These are phyloP conservation scores for Trichoderma asperellum DNA, from an alignment of 2,329 filamentous ascomycete species.

Conservation along the genomic window DNA sequence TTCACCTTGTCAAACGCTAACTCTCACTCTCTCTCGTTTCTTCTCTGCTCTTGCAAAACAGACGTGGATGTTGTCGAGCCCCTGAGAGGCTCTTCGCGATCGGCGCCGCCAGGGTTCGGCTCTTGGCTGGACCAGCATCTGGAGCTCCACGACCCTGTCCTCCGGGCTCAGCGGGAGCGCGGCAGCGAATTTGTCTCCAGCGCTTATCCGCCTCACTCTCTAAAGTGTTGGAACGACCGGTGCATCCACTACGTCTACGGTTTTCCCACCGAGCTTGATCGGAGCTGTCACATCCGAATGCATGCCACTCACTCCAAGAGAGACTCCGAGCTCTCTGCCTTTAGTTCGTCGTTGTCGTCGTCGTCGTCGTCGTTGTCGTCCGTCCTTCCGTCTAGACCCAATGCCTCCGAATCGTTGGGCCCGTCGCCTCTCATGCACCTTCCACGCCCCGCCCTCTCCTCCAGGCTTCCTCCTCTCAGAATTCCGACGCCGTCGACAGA, in stretches of 20 bases:
- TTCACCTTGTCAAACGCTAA: constrained; percentile 22
- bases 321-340: constrained; percentile 51
- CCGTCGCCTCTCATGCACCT: constrained; percentile 44
- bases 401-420: constrained; percentile 25
- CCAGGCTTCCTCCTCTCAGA: constrained; percentile 38
- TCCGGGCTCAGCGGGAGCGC: constrained; percentile 38
- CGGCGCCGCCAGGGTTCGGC: constrained; percentile 52
- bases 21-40: not conserved
- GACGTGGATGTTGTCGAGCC: constrained; percentile 41
- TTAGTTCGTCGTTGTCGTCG: constrained; percentile 29
- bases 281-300: constrained; percentile 55
- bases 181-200: constrained; percentile 13
- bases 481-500: constrained; percentile 39
- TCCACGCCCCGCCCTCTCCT: constrained; percentile 40
- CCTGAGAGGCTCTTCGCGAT: constrained; percentile 38
- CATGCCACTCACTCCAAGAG: constrained; percentile 49
- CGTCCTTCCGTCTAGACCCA: constrained; percentile 15
- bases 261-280: constrained; percentile 54
- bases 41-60: constrained; percentile 27
- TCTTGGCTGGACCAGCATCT: constrained; percentile 59
- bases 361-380: not conserved
- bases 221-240: constrained; percentile 59
- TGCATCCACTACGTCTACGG: constrained; percentile 64
- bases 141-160: constrained; percentile 52
- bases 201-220: constrained; percentile 38